Evolutionary conservation across 768 basidiomycete genomes (phyloP).

Genomic region (Lentinula sp.): DNA sequence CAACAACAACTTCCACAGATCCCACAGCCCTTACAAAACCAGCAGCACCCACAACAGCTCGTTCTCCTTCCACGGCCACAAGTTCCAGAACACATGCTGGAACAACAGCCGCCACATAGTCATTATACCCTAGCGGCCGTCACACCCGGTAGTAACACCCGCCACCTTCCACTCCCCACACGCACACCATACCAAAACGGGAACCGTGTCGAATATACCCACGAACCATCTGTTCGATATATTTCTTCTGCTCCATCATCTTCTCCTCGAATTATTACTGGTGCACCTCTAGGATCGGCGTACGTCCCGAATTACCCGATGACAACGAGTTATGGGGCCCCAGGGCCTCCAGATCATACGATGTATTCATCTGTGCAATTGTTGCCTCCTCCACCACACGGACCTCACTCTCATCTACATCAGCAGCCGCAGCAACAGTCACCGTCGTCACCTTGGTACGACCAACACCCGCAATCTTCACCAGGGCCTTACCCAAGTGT

Average conservation of each 20-base stretch:
- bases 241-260: too few species aligned
- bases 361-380: background rate
- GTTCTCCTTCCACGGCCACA: background rate
- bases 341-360: background rate
- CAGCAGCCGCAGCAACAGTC: background rate
- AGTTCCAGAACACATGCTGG: too few species aligned
- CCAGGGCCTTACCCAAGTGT: background rate
- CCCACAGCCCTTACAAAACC: background rate
- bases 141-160: background rate
- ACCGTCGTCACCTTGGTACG: background rate
- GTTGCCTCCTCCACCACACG: background rate
- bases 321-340: background rate
- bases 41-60: background rate
- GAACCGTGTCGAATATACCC: background rate
- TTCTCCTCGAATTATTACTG: background rate
- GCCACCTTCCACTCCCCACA: background rate
- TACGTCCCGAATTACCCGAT: background rate
- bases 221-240: background rate
- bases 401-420: too few species aligned
- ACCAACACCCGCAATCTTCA: background rate
- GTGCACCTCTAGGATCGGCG: background rate
- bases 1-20: slow-evolving; percentile 18
- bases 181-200: slow-evolving; percentile 3
- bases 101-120: slow-evolving; percentile 19
- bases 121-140: background rate